Evolutionary conservation across 768 basidiomycete genomes (phyloP), one percentile per base, ranked within the genome.

Genomic region (Pisolithus tinctorius): DNA sequence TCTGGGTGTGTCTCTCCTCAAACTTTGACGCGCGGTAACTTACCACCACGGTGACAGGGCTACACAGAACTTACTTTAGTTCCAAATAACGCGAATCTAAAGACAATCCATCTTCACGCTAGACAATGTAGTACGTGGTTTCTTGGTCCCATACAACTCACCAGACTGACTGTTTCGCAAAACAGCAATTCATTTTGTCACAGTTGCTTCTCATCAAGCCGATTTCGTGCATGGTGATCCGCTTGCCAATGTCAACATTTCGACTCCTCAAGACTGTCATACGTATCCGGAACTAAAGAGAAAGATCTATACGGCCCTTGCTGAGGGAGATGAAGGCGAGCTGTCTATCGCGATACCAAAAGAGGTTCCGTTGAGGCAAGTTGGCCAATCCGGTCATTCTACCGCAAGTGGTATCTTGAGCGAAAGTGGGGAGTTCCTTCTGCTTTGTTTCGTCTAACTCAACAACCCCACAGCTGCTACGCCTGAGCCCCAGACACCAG

Each of bases 241-340:
- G 13, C 76, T 91, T 49, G 74, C 77, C 25, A 82, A 78, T 56
- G 72, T 90, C 58, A 76, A 72, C 55, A 75, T 84, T 60, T 82
- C 78, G 36, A 83, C 84, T 57, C 75, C 82, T 10, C 77, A 79
- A 57, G 91, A 96, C 65, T 84, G 88, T 52, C 90, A 93, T 61
- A 79, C 81, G 49, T 93, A 95, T 70, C 90, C 93, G 6, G 96
- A 96, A 64, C 75, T 94, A 53, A 98, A 96, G 75, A 79, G 96
- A 52, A 87, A 85, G 70, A 68, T 96, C 38, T 98, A 93, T 72
- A 81, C 91, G 0, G 91, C 95, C 0, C 74, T 93, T 47, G 82
- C 91, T 54, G 96, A 98, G 62, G 80, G 83, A 40, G 93, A 95
- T 58, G 93, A 97, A 65, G 96, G 95, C 52, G 96, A 98, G 68